Conservation (phyloP, 306 rosid genomes). For the Quercus gilva region DNA sequence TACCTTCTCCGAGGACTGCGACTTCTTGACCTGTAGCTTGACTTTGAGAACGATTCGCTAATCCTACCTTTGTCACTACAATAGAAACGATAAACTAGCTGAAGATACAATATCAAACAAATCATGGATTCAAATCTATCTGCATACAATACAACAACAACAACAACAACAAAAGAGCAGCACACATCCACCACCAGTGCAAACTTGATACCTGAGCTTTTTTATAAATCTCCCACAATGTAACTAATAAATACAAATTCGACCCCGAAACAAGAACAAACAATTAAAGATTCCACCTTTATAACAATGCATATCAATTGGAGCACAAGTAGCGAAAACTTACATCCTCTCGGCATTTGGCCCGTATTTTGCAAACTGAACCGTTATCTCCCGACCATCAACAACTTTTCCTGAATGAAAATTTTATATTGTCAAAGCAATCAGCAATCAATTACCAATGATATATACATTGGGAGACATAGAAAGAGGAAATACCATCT, state of each 20-base stretch:
- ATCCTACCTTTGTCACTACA: constrained; percentile 81
- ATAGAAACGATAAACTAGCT: constrained; percentile 6
- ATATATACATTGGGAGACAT: background rate
- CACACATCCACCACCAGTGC: background rate
- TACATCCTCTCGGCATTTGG: constrained; percentile 94
- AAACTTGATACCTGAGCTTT: too few species aligned
- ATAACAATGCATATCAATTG: background rate
- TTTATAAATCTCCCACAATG: too few species aligned
- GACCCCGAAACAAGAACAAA: background rate
- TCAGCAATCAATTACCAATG: background rate
- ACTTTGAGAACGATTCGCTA: constrained; percentile 46
- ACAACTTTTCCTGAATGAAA: constrained; percentile 65
- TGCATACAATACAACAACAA: background rate
- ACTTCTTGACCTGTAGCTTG: constrained; percentile 66
- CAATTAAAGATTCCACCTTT: background rate
- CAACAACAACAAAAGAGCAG: background rate
- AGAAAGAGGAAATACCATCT: constrained; percentile 43
- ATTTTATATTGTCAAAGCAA: background rate
- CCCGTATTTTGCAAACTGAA: constrained; percentile 91
- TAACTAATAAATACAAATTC: background rate
- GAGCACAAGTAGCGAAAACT: constrained; percentile 22
- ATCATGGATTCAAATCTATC: background rate
- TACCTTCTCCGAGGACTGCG: constrained; percentile 80
- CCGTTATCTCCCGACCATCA: constrained; percentile 92
- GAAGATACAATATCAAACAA: background rate